These are phyloP conservation scores for Microcyclosporella mali DNA, from an alignment of 2,329 filamentous ascomycete genomes.

Conservation along the genomic window DNA sequence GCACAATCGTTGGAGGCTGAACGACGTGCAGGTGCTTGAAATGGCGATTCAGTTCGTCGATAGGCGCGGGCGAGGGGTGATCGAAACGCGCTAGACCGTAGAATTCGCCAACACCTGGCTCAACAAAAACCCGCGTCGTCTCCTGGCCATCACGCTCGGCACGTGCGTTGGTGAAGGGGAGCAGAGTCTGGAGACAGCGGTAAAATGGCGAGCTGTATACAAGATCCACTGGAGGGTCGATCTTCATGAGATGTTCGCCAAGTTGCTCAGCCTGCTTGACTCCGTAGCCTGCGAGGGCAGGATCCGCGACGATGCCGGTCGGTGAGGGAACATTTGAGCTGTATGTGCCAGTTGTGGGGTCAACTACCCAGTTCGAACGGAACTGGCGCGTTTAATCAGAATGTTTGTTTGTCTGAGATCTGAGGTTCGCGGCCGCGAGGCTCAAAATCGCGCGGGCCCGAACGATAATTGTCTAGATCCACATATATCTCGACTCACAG, in stretches of 20 bases:
- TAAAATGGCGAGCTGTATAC: constrained; percentile 86
- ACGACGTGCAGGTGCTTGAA: constrained; percentile 57
- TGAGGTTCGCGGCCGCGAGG: too few species aligned
- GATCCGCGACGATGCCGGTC: constrained; percentile 82
- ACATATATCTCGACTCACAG: too few species aligned
- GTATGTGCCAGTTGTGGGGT: constrained; percentile 74
- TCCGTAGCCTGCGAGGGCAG: constrained; percentile 79
- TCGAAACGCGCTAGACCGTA: constrained; percentile 81
- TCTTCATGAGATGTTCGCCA: constrained; percentile 54
- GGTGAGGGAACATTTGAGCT: constrained; percentile 66
- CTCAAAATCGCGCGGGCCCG: too few species aligned
- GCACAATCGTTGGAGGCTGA: constrained; percentile 50
- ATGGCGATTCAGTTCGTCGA: constrained; percentile 55
- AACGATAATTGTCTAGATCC: too few species aligned
- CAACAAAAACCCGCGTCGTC: constrained; percentile 27
- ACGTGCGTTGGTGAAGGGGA: constrained; percentile 57
- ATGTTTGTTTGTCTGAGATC: too few species aligned
- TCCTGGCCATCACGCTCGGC: constrained; percentile 24
- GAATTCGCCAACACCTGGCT: constrained; percentile 65
- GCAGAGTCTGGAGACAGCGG: constrained; percentile 77
- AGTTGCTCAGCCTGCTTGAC: constrained; percentile 77
- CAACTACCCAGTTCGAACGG: constrained; percentile 82
- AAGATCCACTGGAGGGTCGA: constrained; percentile 62
- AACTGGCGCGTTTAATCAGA: constrained; percentile 52
- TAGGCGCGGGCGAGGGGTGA: constrained; percentile 70